These are phyloP conservation scores for Ceratocystis smalleyi DNA, from an alignment of 2,329 filamentous ascomycete species.

Conservation along the genomic window DNA sequence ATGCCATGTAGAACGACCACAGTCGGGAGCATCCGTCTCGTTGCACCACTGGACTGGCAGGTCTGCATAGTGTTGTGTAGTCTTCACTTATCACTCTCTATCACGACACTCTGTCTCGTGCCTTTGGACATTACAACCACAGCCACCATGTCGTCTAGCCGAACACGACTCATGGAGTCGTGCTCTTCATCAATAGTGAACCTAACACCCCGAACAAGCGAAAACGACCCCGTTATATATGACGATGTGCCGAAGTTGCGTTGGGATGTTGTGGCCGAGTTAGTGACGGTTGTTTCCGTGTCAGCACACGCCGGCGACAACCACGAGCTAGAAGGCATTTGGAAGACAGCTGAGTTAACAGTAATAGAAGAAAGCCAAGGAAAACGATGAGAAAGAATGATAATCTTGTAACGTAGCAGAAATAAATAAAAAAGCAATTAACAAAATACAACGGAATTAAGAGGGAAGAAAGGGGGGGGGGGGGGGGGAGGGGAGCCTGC, in stretches of 20 bases:
- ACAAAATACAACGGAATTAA: background rate
- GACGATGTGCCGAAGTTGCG: constrained; percentile 1
- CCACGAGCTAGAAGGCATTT: constrained; percentile 1
- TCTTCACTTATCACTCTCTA: background rate
- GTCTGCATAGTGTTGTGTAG: background rate
- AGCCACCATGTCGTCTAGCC: background rate
- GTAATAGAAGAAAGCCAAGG: constrained; percentile 9
- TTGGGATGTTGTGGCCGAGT: constrained; percentile 11
- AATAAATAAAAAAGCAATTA: background rate
- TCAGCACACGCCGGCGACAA: background rate
- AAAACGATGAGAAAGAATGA: background rate
- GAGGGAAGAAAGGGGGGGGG: background rate
- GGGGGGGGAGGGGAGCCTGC: background rate
- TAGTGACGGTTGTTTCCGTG: constrained; percentile 3
- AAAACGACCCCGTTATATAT: background rate
- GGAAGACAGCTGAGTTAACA: constrained; percentile 7
- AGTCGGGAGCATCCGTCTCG: background rate
- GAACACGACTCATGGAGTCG: background rate
- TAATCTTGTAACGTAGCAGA: background rate
- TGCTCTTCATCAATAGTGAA: background rate
- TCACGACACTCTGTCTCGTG: background rate
- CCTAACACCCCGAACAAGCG: background rate
- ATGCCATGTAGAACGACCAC: background rate
- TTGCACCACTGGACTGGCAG: background rate
- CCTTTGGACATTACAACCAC: background rate